A percentile compares a stretch with the other conserved stretches of the same genome.
phyloP scores from a whole-genome alignment of 257 asterid species.

The Scutellaria galericulata region DNA sequence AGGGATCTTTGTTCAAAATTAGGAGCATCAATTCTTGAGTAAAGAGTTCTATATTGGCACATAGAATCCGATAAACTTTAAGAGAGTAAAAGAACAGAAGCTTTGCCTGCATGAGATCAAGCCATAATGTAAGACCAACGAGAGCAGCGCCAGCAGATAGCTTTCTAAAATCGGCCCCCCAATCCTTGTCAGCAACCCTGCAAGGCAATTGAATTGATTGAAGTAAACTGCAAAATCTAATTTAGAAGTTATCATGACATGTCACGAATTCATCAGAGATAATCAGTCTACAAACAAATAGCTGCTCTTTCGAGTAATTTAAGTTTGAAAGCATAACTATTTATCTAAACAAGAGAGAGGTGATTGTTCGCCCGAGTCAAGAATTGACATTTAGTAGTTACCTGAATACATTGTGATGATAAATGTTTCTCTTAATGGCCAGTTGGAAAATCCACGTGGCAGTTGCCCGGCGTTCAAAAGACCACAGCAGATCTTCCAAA shows the following conservation, averaged over 20 bases:
- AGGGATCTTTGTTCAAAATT: background rate
- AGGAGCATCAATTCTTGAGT: slow-evolving; percentile 27
- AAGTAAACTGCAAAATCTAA: slow-evolving; percentile 27
- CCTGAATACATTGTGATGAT: slow-evolving; percentile 75
- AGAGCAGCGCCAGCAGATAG: slow-evolving; percentile 97
- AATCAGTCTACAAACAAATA: background rate
- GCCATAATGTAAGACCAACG: slow-evolving; percentile 94
- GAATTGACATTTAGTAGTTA: slow-evolving; percentile 35
- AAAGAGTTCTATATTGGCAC: slow-evolving; percentile 15
- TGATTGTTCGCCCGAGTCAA: background rate
- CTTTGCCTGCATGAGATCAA: slow-evolving; percentile 95
- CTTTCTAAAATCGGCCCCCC: slow-evolving; percentile 98
- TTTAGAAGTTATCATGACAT: slow-evolving; percentile 9
- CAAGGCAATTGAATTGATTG: slow-evolving; percentile 36
- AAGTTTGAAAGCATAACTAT: slow-evolving; percentile 19
- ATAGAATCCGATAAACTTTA: slow-evolving; percentile 13
- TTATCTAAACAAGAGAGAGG: slow-evolving; percentile 26
- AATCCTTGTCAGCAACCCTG: slow-evolving; percentile 97
- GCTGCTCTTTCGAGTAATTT: background rate
- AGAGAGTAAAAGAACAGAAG: slow-evolving; percentile 23
- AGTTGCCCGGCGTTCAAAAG: slow-evolving; percentile 90
- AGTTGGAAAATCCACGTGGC: slow-evolving; percentile 92
- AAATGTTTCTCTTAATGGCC: slow-evolving; percentile 83
- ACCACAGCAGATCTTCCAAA: slow-evolving; percentile 92
- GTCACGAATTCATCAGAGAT: background rate